Conservation (phyloP, 164 flowering plant species). For the Kingdonia uniflora region DNA sequence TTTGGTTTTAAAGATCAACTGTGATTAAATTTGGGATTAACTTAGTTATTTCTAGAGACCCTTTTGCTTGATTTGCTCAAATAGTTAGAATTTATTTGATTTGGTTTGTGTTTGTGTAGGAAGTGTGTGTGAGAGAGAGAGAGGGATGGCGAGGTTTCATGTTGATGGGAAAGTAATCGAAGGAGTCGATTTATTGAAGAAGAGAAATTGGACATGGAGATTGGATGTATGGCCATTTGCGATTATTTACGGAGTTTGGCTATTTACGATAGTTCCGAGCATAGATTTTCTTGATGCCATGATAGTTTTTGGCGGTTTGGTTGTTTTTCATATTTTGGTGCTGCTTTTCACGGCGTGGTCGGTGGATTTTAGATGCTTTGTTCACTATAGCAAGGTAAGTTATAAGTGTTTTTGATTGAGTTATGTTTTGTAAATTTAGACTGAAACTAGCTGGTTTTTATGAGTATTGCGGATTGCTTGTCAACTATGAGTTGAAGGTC, state of each 20-base stretch:
- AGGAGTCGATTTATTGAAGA: constrained; percentile 58
- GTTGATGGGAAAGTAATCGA: constrained; percentile 89
- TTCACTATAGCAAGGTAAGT: constrained; percentile 63
- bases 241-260: constrained; percentile 47
- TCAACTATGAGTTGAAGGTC: too few species aligned
- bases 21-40: too few species aligned
- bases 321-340: constrained; percentile 48
- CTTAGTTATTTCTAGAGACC: too few species aligned
- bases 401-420: too few species aligned
- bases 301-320: constrained; percentile 59
- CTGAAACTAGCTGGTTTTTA: too few species aligned
- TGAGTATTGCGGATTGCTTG: too few species aligned
- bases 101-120: too few species aligned
- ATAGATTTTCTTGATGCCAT: constrained; percentile 57
- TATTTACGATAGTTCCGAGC: constrained; percentile 43
- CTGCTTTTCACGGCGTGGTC: constrained; percentile 91
- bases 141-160: constrained; percentile 47
- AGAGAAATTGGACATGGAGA: constrained; percentile 65
- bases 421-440: neutral
- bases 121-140: neutral
- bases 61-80: too few species aligned
- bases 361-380: constrained; percentile 77
- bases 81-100: too few species aligned
- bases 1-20: too few species aligned
- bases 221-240: constrained; percentile 80